Percentiles rank a stretch among this genome's conserved stretches.
phyloP scores from a whole-genome alignment of 768 basidiomycete species.

The Clitopilus passeckerianus region DNA sequence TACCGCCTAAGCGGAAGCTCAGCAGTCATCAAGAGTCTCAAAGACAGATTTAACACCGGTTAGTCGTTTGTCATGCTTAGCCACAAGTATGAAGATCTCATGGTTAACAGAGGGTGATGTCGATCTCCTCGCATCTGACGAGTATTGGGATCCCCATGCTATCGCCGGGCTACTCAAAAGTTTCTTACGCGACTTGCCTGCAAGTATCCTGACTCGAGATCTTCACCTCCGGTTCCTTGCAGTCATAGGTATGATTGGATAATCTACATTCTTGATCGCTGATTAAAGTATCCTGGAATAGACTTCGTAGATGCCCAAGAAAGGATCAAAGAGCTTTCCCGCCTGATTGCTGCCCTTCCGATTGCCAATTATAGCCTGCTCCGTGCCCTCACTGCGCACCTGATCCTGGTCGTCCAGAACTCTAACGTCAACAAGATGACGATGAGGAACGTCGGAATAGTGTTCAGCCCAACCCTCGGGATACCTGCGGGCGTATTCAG shows the following conservation, averaged over 20 bases:
- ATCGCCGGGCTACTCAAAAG: slow-evolving; percentile 93
- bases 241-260: slow-evolving; percentile 72
- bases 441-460: slow-evolving; percentile 97
- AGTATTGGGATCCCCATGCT: slow-evolving; percentile 62
- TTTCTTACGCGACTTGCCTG: slow-evolving; percentile 90
- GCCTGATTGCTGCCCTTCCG: slow-evolving; percentile 83
- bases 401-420: slow-evolving; percentile 93
- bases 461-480: slow-evolving; percentile 95
- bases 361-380: slow-evolving; percentile 91
- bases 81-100: slow-evolving; percentile 5
- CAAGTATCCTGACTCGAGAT: slow-evolving; percentile 88
- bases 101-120: slow-evolving; percentile 83
- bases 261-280: slow-evolving; percentile 1
- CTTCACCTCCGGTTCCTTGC: slow-evolving; percentile 87
- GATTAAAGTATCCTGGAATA: slow-evolving; percentile 21
- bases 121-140: slow-evolving; percentile 80
- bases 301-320: slow-evolving; percentile 89
- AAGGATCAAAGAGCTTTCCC: slow-evolving; percentile 80
- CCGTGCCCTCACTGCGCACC: slow-evolving; percentile 89
- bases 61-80: slow-evolving; percentile 20
- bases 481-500: slow-evolving; percentile 98
- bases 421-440: slow-evolving; percentile 94
- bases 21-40: slow-evolving; percentile 89
- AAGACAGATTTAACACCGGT: slow-evolving; percentile 92
- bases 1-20: slow-evolving; percentile 94